Conservation (phyloP, 1,284 basidiomycete species). For the Rhodotorula sp. region DNA sequence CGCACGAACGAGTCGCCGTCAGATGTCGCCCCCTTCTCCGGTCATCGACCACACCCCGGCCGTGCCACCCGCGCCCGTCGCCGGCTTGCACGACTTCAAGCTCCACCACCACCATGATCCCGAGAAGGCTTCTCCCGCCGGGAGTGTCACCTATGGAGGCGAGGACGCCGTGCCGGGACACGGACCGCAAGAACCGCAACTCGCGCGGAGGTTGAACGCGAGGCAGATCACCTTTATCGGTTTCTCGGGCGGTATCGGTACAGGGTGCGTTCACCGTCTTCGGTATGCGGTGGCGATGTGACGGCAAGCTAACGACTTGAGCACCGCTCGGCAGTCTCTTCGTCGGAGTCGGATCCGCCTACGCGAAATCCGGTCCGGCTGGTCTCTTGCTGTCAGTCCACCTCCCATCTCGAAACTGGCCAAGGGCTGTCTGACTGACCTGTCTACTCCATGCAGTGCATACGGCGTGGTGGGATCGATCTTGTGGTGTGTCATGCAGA, state of each 20-base stretch:
- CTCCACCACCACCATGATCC: neutral
- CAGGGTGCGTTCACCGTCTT: neutral
- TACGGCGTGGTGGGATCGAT: conserved; percentile 36
- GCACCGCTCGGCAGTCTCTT: conserved; percentile 43
- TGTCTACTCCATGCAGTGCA: too few species aligned
- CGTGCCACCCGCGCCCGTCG: conserved; percentile 9
- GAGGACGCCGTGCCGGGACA: neutral
- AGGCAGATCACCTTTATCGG: conserved; percentile 36
- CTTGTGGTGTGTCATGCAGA: conserved; percentile 36
- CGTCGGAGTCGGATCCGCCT: conserved; percentile 49
- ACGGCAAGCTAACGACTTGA: neutral
- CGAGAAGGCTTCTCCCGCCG: conserved; percentile 3
- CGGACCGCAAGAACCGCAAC: neutral
- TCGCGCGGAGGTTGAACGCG: conserved; percentile 12
- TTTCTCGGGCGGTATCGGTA: conserved; percentile 30
- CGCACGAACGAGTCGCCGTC: neutral
- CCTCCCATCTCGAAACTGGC: too few species aligned
- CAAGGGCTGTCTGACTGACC: neutral
- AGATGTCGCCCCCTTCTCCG: conserved; percentile 2
- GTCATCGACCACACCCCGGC: conserved; percentile 11
- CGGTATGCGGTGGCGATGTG: conserved; percentile 6
- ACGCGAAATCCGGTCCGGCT: conserved; percentile 47
- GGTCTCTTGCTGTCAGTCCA: conserved; percentile 42
- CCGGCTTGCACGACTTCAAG: neutral
- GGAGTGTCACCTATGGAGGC: neutral